Evolutionary conservation across 2,329 filamentous ascomycete species (phyloP), one percentile per base, ranked within the genome.

Genomic region (Hypoxylon sp.): DNA sequence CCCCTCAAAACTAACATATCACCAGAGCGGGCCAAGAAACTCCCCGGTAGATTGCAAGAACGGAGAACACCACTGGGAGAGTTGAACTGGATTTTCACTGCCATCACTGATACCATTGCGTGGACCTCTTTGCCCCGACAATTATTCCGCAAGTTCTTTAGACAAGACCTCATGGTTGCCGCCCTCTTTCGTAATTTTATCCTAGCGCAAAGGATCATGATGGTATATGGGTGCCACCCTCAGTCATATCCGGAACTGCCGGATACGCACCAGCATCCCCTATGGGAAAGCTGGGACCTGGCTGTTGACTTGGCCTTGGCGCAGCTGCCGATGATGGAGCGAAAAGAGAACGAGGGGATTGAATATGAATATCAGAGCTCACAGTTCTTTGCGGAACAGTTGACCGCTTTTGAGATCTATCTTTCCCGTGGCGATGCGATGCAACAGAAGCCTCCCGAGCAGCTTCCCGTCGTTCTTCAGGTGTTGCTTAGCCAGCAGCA

Each of bases 81-180:
- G 73, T 78, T 99, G 9, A 99, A 99, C 67, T 99, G 94, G 94
- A 99, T 99, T 25, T 97, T 99, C 68, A 99, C 94, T 0, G 94
- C 94, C 45, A 97, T 99, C 60, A 99, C 94, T 0, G 94, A 99
- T 69, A 97, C 93, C 1, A 99, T 99, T 64, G 94, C 94, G 0
- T 99, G 94, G 94, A 97, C 96, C 21, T 95, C 91, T 4, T 76
- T 99, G 3, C 90, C 92, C 2, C 88, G 93, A 34, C 84, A 91
- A 13, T 76, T 97, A 7, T 99, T 99, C 74, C 92, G 96, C 72
- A 96, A 96, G 71, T 90, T 97, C 53, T 99, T 99, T 72, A 80
- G 94, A 30, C 94, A 99, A 70, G 94, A 99, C 70, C 79, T 99
- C 8, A 97, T 99, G 92, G 94, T 99, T n/a, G 94, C 94, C 8